Base-by-base conservation (phyloP, 371 early-diverging fungal genomes). In the Mucor velutinosus region DNA sequence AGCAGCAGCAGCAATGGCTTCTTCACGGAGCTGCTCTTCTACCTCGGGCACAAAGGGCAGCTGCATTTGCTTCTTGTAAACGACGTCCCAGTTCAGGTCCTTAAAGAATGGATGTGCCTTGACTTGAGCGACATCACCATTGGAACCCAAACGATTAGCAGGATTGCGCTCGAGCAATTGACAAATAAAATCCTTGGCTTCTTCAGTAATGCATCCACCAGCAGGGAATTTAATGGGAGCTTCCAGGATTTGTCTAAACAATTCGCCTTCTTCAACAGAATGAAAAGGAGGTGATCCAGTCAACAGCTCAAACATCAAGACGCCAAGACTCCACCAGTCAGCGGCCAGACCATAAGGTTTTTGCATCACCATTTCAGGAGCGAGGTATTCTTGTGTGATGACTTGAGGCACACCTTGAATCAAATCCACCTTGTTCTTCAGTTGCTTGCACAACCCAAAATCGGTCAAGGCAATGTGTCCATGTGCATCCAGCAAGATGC, bases 271-370 rank as follows among this genome's bases (percentile, higher is more conserved):
- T 15, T 69, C 59, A 1, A 39, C 49, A 33, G 60, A 59, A 33
- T 94, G 88, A 75, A 95, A 95, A 7, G 95, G 96, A 11, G 96
- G 96, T 43, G 83, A 87, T 62, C 98, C 99, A n/a, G 86, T 90
- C 53, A 93, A 72, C 87, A 96, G 93, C 79, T 99, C 99, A 77
- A 92, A 99, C 56, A 99, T 91, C 58, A 99, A 84, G 55, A 99
- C 89, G n/a, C 99, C 99, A 25, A 99, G 81, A 4, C 97, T 93
- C 95, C 97, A 99, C 95, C 96, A 97, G 82, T 99, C 99, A 6
- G 97, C 98, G 2, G 96, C 93, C 76, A 92, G 92, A 21, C 95
- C 95, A 77, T 99, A 97, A 37, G 95, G 98, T 78, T 94, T 92
- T 65, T 94, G 92, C 69, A 92, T 89, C 72, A 99, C 95, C 69